Evolutionary conservation across 306 rosid species (phyloP), one percentile per base, ranked within the genome.

Genomic region (Medicago arabica): DNA sequence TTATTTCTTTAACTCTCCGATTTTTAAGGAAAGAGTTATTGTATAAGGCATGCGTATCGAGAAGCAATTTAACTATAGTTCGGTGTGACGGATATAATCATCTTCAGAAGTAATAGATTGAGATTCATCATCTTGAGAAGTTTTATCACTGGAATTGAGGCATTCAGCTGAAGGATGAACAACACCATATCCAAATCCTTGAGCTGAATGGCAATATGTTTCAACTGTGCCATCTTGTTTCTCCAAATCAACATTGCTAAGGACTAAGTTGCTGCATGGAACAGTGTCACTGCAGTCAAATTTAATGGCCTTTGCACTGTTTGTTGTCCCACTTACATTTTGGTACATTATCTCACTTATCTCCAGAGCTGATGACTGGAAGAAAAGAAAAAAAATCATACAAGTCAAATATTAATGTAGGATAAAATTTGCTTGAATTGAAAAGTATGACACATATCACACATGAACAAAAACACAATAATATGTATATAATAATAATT

Each of bases 151-250:
- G 44, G 96, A 85, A 69, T 28, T 88, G n/a, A 96, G 90, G 83
- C 99, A 96, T 61, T 96, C 99, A 25, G 98, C 99, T 25, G 98
- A 89, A 69, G 99, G 99, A 79, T 96, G 96, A 39, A 96, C 88
- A 3, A 82, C 68, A 0, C 98, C 99, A 49, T 83, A 87, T 28
- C 93, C 90, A 54, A 87, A 89, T 39, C 98, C 99, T 86, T 89
- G 89, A 12, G 99, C 99, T 55, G 97, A 88, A 82, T 92, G 91
- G 74, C 99, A 96, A 53, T 90, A 96, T 53, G 99, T 81, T 80
- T 96, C 99, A 68, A 83, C 99, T 0, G 90, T 82, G 59, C 99
- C 97, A 70, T 96, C 98, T 11, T 85, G 78, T 85, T 82, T 92
- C 80, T 92, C 91, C 11, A 96, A 88, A 83, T 96, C 80, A 58